Conservation (phyloP, 495 filamentous ascomycete species). For the Xylaria sp. region DNA sequence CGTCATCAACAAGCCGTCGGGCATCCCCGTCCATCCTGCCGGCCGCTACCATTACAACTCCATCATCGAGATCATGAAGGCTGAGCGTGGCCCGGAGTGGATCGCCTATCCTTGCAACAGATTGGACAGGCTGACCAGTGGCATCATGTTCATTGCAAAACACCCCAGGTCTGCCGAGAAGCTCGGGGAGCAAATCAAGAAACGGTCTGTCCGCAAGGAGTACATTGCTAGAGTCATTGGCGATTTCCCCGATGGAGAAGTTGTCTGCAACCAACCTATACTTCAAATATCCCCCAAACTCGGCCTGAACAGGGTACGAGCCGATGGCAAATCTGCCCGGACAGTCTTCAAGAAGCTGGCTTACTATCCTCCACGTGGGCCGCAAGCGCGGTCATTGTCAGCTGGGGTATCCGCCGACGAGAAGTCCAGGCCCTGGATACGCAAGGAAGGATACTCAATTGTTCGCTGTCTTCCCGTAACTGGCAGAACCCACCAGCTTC, state of each 20-base stretch:
- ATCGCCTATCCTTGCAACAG: constrained; percentile 86
- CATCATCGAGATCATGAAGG: constrained; percentile 88
- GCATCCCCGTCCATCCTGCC: constrained; percentile 92
- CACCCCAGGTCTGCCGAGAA: constrained; percentile 77
- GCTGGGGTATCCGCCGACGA: constrained; percentile 32
- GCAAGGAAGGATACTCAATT: constrained; percentile 81
- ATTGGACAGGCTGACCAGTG: constrained; percentile 91
- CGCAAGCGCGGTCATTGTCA: constrained; percentile 29
- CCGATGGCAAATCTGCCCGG: constrained; percentile 85
- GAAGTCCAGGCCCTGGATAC: constrained; percentile 40
- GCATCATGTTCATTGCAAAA: constrained; percentile 97
- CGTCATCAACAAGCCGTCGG: constrained; percentile 95
- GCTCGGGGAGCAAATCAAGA: constrained; percentile 72
- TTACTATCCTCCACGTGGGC: constrained; percentile 73
- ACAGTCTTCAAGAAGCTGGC: constrained; percentile 90
- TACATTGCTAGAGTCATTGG: constrained; percentile 92
- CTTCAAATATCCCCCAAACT: constrained; percentile 94
- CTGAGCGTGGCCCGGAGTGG: constrained; percentile 72
- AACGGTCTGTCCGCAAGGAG: constrained; percentile 85
- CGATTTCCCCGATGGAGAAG: constrained; percentile 81
- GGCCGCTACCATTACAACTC: constrained; percentile 96
- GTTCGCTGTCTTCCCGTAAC: constrained; percentile 93
- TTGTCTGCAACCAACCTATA: constrained; percentile 92
- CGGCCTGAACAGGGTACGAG: constrained; percentile 89
- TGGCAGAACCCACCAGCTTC: constrained; percentile 91